phyloP scores from a whole-genome alignment of 257 asterid genomes.

The Ajuga chamaepitys region DNA sequence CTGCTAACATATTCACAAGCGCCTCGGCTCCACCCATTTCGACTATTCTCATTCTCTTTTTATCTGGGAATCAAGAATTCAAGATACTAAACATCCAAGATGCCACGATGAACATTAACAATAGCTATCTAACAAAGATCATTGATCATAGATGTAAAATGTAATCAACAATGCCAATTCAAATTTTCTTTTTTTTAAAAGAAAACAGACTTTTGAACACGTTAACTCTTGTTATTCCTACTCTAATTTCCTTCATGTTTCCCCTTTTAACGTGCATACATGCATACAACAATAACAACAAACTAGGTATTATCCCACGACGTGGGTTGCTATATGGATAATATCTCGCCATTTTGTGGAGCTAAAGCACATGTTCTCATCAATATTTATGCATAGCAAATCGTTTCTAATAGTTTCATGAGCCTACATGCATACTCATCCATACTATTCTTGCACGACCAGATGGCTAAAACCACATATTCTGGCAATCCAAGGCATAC shows the following conservation, averaged over 20 bases:
- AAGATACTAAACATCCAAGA: not conserved
- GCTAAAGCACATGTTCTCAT: too few species aligned
- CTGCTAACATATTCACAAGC: constrained; percentile 67
- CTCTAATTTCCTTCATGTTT: too few species aligned
- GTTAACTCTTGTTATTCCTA: too few species aligned
- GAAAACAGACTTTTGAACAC: too few species aligned
- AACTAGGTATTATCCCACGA: too few species aligned
- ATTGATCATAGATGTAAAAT: not conserved
- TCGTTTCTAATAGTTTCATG: not conserved
- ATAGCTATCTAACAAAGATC: constrained; percentile 4
- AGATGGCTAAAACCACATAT: constrained; percentile 8
- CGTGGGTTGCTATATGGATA: too few species aligned
- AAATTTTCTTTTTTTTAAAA: not conserved
- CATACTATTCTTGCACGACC: not conserved
- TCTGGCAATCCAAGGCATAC: not conserved
- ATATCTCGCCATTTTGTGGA: too few species aligned
- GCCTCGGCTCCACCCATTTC: constrained; percentile 80
- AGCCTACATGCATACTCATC: not conserved
- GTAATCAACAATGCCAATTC: not conserved
- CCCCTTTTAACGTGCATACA: too few species aligned
- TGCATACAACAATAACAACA: too few species aligned
- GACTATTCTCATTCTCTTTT: constrained; percentile 81
- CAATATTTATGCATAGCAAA: too few species aligned
- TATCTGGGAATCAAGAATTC: constrained; percentile 36
- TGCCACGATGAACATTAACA: not conserved